A percentile compares a stretch with the other conserved stretches of the same genome.
These are phyloP conservation scores for Papiliotrema fonsecae DNA, from an alignment of 1,284 basidiomycete genomes.

Conservation along the genomic window DNA sequence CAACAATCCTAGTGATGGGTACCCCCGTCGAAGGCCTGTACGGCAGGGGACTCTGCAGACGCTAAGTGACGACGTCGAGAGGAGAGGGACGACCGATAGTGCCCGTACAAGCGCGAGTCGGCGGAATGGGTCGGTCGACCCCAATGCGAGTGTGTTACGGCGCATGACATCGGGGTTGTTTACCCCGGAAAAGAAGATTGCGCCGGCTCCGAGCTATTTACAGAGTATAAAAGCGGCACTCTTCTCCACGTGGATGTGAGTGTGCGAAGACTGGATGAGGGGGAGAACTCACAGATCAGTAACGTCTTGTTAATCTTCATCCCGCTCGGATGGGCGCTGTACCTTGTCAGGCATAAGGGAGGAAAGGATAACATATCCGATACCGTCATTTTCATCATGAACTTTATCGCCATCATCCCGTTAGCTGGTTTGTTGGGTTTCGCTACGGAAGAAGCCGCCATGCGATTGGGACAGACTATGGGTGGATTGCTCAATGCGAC, in stretches of 20 bases:
- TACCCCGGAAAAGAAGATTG: slow-evolving; percentile 42
- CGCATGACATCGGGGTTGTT: slow-evolving; percentile 44
- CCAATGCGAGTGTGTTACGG: slow-evolving; percentile 20
- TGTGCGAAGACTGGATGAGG: slow-evolving; percentile 1
- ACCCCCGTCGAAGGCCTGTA: slow-evolving; percentile 2
- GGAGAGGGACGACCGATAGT: neutral
- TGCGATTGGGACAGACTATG: slow-evolving; percentile 69
- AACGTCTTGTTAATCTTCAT: slow-evolving; percentile 51
- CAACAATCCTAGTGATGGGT: slow-evolving; percentile 3
- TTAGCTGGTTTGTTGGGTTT: slow-evolving; percentile 75
- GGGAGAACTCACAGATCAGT: slow-evolving; percentile 8
- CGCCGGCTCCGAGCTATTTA: slow-evolving; percentile 43
- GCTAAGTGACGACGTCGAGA: neutral
- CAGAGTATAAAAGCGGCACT: slow-evolving; percentile 41
- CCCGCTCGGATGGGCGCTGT: slow-evolving; percentile 49
- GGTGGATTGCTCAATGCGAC: slow-evolving; percentile 83
- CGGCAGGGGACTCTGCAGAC: neutral
- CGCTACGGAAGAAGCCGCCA: slow-evolving; percentile 78
- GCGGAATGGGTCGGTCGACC: slow-evolving; percentile 5
- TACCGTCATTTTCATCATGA: slow-evolving; percentile 43
- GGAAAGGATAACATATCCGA: slow-evolving; percentile 40
- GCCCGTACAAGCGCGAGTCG: neutral
- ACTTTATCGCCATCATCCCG: slow-evolving; percentile 50
- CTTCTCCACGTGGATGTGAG: slow-evolving; percentile 46
- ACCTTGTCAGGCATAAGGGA: slow-evolving; percentile 40